Conservation (phyloP, 371 early-diverging fungal species). For the Mucor lusitanicus region DNA sequence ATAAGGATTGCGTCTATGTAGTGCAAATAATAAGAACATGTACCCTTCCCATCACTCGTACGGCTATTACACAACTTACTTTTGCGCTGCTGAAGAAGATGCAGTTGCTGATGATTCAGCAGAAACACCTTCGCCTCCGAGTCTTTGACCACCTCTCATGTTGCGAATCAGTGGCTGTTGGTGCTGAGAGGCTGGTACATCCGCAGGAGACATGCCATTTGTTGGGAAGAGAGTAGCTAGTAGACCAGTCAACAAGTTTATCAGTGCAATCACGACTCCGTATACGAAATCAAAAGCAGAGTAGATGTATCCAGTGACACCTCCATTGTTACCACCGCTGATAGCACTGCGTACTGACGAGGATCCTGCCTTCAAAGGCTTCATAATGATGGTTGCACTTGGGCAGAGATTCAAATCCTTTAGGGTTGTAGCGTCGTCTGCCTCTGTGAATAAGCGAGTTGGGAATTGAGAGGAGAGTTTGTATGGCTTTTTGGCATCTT, state of each 20-base stretch:
- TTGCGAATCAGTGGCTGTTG: conserved; percentile 10
- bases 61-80: neutral
- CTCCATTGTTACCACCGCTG: conserved; percentile 15
- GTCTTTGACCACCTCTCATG: conserved; percentile 25
- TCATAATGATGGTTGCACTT: conserved; percentile 61
- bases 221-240: conserved; percentile 29
- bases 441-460: conserved; percentile 41
- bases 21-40: neutral
- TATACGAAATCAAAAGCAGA: conserved; percentile 21
- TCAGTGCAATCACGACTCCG: conserved; percentile 24
- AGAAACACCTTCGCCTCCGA: conserved; percentile 12
- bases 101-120: neutral
- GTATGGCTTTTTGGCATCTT: conserved; percentile 36
- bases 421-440: conserved; percentile 44
- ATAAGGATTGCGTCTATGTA: conserved; percentile 22
- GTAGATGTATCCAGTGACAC: conserved; percentile 29
- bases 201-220: neutral
- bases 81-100: conserved; percentile 15
- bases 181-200: neutral
- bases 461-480: conserved; percentile 50
- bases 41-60: neutral
- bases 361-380: conserved; percentile 22
- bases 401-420: conserved; percentile 53
- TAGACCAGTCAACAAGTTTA: conserved; percentile 13
- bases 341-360: neutral